Conservation (phyloP, 345 rosid species). For the Kandelia obovata region DNA sequence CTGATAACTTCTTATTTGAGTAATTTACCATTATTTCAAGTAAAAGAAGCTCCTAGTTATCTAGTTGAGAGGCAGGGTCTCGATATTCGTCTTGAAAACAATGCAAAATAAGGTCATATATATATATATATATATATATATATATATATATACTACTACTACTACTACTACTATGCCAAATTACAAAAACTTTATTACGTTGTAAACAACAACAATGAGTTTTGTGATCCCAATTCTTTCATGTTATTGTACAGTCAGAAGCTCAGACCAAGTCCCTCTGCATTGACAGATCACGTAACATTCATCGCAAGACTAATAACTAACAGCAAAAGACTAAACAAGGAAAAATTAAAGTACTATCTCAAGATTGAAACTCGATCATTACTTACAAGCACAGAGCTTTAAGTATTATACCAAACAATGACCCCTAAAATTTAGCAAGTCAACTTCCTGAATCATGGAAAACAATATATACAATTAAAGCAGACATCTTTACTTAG, state of each 20-base stretch:
- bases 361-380: background rate
- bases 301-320: background rate
- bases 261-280: background rate
- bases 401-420: background rate
- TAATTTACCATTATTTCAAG: background rate
- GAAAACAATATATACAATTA: background rate
- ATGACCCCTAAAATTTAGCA: background rate
- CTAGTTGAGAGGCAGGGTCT: background rate
- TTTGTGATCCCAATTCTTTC: background rate
- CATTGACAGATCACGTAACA: background rate
- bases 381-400: background rate
- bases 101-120: background rate
- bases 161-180: too few relatives aligned
- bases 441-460: background rate
- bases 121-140: background rate
- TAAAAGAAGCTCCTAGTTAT: background rate
- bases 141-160: too few relatives aligned
- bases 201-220: background rate
- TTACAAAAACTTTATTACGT: background rate
- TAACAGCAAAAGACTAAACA: conserved; percentile 16
- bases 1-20: background rate
- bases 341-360: background rate
- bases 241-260: conserved; percentile 3
- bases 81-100: background rate
- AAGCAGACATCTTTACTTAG: background rate